These are phyloP conservation scores for Stereocaulon alpinum DNA, from an alignment of 495 filamentous ascomycete species.

Conservation along the genomic window DNA sequence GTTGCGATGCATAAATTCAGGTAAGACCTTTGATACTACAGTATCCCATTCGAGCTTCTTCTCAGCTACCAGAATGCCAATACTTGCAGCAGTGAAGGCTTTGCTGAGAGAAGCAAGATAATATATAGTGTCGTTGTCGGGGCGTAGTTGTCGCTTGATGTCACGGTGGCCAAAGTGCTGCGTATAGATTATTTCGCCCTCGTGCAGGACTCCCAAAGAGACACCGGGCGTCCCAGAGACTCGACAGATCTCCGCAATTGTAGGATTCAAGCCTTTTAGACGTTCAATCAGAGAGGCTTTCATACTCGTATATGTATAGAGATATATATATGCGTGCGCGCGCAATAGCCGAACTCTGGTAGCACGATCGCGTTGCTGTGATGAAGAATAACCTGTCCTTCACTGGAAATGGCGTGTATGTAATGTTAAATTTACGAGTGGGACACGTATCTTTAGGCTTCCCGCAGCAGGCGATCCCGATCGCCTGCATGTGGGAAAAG, in stretches of 20 bases:
- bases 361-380: too few relatives aligned
- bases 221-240: constrained; percentile 20
- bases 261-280: not conserved
- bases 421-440: too few relatives aligned
- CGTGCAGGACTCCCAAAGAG: constrained; percentile 24
- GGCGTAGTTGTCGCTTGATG: not conserved
- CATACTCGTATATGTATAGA: too few relatives aligned
- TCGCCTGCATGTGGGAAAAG: too few relatives aligned
- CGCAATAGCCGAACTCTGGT: too few relatives aligned
- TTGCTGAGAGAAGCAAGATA: constrained; percentile 33
- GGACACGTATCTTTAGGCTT: too few relatives aligned
- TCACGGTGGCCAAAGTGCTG: constrained; percentile 25
- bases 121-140: constrained; percentile 28
- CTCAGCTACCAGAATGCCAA: constrained; percentile 30
- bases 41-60: constrained; percentile 22
- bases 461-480: too few relatives aligned
- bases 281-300: not conserved
- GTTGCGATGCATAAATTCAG: constrained; percentile 22
- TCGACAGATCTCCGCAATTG: constrained; percentile 14
- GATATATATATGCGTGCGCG: too few relatives aligned
- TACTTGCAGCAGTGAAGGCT: constrained; percentile 27
- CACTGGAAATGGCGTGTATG: too few relatives aligned
- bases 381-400: too few relatives aligned
- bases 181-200: constrained; percentile 16
- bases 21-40: constrained; percentile 19